phyloP scores from a whole-genome alignment of 2,329 filamentous ascomycete species.

The Aspergillus bombycis region DNA sequence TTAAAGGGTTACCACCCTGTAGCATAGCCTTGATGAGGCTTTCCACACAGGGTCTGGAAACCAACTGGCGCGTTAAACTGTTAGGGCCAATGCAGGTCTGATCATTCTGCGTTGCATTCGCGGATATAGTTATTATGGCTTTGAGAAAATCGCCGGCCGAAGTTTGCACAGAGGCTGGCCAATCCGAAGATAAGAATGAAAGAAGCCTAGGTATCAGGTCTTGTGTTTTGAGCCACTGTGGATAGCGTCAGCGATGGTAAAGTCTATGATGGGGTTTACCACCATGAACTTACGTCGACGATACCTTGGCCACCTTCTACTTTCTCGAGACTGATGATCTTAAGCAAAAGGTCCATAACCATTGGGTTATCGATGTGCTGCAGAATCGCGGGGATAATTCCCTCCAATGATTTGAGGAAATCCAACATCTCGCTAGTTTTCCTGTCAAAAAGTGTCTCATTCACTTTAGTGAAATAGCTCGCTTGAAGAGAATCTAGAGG shows the following conservation, averaged over 20 bases:
- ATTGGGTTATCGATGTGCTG: slow-evolving; percentile 96
- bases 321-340: slow-evolving; percentile 95
- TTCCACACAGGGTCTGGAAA: slow-evolving; percentile 81
- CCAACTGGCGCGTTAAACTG: slow-evolving; percentile 90
- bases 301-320: slow-evolving; percentile 88
- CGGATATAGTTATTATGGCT: slow-evolving; percentile 97
- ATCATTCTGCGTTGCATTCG: slow-evolving; percentile 96
- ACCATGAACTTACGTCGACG: slow-evolving; percentile 71
- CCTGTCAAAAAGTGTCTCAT: slow-evolving; percentile 95
- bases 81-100: slow-evolving; percentile 99
- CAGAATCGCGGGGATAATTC: slow-evolving; percentile 81
- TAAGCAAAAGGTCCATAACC: slow-evolving; percentile 95
- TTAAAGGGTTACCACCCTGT: slow-evolving; percentile 87
- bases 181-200: slow-evolving; percentile 80
- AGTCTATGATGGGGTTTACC: not conserved
- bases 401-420: slow-evolving; percentile 81
- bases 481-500: slow-evolving; percentile 91
- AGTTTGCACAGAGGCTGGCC: slow-evolving; percentile 89
- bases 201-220: slow-evolving; percentile 84
- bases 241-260: slow-evolving; percentile 9
- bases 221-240: slow-evolving; percentile 86
- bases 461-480: slow-evolving; percentile 98
- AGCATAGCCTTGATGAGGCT: slow-evolving; percentile 91
- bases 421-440: slow-evolving; percentile 97
- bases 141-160: slow-evolving; percentile 97